Conservation (phyloP, 2,329 filamentous ascomycete species). For the Nemania bipapillata region DNA sequence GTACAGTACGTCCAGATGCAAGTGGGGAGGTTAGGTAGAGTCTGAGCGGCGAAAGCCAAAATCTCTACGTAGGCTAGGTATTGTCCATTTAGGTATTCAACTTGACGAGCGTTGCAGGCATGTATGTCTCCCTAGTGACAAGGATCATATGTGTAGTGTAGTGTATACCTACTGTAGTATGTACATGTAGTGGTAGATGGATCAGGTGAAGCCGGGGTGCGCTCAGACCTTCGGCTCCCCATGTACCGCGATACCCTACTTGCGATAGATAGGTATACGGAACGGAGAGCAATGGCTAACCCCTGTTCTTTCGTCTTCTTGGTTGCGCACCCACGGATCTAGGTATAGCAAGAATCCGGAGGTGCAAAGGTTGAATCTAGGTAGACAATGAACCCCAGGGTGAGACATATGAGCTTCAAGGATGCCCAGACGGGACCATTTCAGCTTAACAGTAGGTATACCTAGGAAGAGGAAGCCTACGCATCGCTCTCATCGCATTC, state of each 20-base stretch:
- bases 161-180: not conserved
- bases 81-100: too few species aligned
- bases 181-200: not conserved
- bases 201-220: not conserved
- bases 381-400: not conserved
- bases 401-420: not conserved
- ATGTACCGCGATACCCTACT: not conserved
- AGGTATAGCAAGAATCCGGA: not conserved
- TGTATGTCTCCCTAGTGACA: not conserved
- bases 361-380: too few species aligned
- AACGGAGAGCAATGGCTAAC: not conserved
- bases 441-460: too few species aligned
- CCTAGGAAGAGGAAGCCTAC: too few species aligned
- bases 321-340: not conserved
- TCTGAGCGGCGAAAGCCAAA: too few species aligned
- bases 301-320: not conserved
- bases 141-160: not conserved
- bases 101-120: not conserved
- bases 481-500: too few species aligned
- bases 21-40: too few species aligned
- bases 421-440: too few species aligned
- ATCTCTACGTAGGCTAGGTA: too few species aligned
- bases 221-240: constrained; percentile 7
- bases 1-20: too few species aligned
- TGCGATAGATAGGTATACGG: not conserved